Conservation (phyloP, 306 rosid genomes). For the Heteromeles arbutifolia region DNA sequence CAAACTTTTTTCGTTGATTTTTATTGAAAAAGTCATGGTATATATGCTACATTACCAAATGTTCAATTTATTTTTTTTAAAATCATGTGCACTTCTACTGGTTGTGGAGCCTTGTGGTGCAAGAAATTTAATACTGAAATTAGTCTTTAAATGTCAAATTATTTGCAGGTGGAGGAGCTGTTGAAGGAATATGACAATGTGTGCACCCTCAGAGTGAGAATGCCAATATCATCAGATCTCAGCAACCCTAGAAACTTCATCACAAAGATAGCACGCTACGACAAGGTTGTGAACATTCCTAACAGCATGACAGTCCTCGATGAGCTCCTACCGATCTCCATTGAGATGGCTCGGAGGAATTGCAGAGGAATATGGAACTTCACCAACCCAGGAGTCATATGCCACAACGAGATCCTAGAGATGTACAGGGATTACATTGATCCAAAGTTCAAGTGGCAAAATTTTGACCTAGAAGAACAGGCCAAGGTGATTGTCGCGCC, state of each 20-base stretch:
- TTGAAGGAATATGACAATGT: constrained; percentile 48
- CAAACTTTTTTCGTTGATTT: background rate
- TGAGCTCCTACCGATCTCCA: constrained; percentile 62
- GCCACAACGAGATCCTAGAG: constrained; percentile 62
- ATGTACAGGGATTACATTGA: constrained; percentile 56
- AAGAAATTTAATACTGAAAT: too few species aligned
- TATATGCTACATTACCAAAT: background rate
- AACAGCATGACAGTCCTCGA: constrained; percentile 74
- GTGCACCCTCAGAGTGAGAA: constrained; percentile 59
- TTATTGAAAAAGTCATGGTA: background rate
- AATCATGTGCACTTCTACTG: background rate
- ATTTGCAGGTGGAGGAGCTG: constrained; percentile 57
- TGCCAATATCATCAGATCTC: constrained; percentile 73
- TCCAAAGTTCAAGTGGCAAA: constrained; percentile 50
- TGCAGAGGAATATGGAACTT: constrained; percentile 71
- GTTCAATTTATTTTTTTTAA: background rate
- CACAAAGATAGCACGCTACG: constrained; percentile 54
- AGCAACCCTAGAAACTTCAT: constrained; percentile 73
- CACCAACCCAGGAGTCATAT: constrained; percentile 70
- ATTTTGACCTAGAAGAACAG: constrained; percentile 56
- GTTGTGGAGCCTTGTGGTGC: too few species aligned
- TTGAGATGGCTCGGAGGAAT: constrained; percentile 64
- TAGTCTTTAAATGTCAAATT: background rate
- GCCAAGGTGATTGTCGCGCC: constrained; percentile 62
- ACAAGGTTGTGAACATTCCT: constrained; percentile 64